A percentile compares a stretch with the other conserved stretches of the same genome.
phyloP scores from a whole-genome alignment of 176 grass and related monocot species.

The Lolium rigidum region DNA sequence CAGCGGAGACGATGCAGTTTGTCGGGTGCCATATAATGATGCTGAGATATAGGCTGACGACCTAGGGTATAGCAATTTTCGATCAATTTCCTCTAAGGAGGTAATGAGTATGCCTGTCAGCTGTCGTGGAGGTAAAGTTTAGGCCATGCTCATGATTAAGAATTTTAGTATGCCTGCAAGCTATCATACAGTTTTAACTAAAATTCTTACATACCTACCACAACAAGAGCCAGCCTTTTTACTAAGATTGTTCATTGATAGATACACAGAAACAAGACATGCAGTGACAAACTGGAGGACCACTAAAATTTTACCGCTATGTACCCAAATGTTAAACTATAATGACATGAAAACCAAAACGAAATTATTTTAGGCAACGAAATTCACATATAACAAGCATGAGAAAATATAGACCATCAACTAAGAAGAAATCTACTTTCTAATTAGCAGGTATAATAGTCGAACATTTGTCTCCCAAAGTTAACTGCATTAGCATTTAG shows the following conservation, averaged over 20 bases:
- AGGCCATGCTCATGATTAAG: not conserved
- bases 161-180: too few species aligned
- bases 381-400: not conserved
- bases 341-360: not conserved
- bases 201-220: not conserved
- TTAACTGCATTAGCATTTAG: not conserved
- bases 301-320: not conserved
- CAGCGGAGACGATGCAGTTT: not conserved
- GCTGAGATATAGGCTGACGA: slow-evolving; percentile 6
- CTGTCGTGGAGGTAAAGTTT: not conserved
- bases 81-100: too few species aligned
- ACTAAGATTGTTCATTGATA: not conserved
- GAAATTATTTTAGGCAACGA: not conserved
- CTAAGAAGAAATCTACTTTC: not conserved
- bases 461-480: not conserved
- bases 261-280: not conserved
- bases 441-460: not conserved
- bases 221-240: not conserved
- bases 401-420: not conserved
- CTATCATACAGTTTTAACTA: too few species aligned
- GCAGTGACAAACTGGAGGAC: not conserved
- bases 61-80: too few species aligned
- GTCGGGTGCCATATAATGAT: not conserved
- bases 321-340: not conserved
- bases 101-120: not conserved